These are phyloP conservation scores for Thalassiosira profunda DNA, from an alignment of 108 stramenopile genomes.

Conservation along the genomic window DNA sequence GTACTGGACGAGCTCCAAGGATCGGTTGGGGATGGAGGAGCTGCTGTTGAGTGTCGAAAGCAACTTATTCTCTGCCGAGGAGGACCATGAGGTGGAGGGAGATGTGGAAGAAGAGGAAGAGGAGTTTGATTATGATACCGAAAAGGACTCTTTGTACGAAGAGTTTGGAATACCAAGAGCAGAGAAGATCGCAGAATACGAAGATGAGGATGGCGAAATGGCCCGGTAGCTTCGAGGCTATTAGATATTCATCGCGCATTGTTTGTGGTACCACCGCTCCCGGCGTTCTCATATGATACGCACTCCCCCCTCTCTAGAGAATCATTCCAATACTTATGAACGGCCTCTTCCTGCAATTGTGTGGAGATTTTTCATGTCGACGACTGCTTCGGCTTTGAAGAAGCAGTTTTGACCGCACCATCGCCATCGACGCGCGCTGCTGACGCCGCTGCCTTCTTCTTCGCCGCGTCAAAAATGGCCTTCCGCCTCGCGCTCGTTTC, in stretches of 20 bases:
- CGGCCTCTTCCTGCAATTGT: no score
- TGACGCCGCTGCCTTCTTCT: no score
- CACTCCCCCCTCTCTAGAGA: conserved; percentile 1
- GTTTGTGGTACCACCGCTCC: neutral
- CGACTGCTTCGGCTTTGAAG: no score
- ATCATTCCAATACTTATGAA: conserved; percentile 38
- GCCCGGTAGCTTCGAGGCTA: neutral
- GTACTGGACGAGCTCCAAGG: conserved; percentile 52
- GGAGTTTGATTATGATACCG: neutral
- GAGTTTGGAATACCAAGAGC: neutral
- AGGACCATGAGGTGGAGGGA: neutral
- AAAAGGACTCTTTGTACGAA: no score
- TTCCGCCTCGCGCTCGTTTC: neutral
- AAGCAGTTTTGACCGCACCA: no score
- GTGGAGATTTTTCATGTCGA: no score
- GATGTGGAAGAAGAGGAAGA: conserved; percentile 9
- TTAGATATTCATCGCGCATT: neutral
- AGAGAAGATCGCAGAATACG: neutral
- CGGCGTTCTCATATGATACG: neutral
- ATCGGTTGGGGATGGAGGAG: conserved; percentile 51
- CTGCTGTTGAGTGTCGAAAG: conserved; percentile 38
- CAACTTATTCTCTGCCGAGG: conserved; percentile 3
- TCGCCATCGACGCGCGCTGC: no score
- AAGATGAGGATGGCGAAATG: neutral
- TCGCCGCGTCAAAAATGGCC: neutral